phyloP scores from a whole-genome alignment of 257 asterid species.

The Mitragyna speciosa region DNA sequence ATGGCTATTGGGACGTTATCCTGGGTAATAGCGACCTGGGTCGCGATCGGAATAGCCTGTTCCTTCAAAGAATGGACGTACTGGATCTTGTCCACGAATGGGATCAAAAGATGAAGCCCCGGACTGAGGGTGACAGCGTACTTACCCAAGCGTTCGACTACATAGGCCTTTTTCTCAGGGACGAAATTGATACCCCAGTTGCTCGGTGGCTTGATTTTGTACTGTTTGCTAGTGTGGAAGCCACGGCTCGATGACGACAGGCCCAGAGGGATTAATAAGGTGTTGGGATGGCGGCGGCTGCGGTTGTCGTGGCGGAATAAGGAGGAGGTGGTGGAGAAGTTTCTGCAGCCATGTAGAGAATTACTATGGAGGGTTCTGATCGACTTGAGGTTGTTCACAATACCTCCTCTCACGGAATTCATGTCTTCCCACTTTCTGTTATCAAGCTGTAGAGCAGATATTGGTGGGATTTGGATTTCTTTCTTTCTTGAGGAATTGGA shows the following conservation, averaged over 20 bases:
- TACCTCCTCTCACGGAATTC: too few species aligned
- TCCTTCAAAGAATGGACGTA: constrained; percentile 13
- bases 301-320: background rate
- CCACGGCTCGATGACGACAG: background rate
- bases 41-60: constrained; percentile 8
- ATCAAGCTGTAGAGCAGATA: too few species aligned
- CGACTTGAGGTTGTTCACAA: too few species aligned
- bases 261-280: background rate
- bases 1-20: constrained; percentile 18
- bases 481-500: too few species aligned
- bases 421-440: background rate
- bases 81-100: constrained; percentile 2
- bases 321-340: constrained; percentile 11
- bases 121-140: background rate
- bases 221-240: background rate
- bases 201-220: constrained; percentile 9
- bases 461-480: too few species aligned
- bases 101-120: constrained; percentile 12
- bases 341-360: background rate
- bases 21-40: constrained; percentile 11
- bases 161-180: constrained; percentile 7
- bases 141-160: constrained; percentile 16
- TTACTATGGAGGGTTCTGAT: too few species aligned
- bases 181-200: constrained; percentile 7
- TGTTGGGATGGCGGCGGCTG: too few species aligned